Conservation (phyloP, 2,329 filamentous ascomycete species). For the Blastomyces parvus region DNA sequence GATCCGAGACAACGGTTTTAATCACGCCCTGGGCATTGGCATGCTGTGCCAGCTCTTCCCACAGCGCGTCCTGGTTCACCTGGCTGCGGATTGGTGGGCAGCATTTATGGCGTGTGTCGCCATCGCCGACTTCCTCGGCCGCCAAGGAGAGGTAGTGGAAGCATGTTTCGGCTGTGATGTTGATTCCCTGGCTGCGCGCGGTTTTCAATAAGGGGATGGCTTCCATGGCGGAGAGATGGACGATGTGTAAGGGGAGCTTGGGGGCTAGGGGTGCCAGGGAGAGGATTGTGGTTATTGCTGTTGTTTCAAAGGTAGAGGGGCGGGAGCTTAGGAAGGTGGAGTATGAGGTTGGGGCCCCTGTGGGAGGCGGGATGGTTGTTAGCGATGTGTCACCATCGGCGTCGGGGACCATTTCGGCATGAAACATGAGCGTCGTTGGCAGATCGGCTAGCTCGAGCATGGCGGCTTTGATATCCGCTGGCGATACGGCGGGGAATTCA, state of each 20-base stretch:
- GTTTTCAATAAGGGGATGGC: slow-evolving; percentile 71
- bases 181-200: slow-evolving; percentile 63
- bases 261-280: slow-evolving; percentile 72
- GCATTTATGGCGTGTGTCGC: slow-evolving; percentile 90
- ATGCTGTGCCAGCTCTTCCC: slow-evolving; percentile 60
- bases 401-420: slow-evolving; percentile 80
- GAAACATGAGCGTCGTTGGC: slow-evolving; percentile 94
- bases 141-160: slow-evolving; percentile 88
- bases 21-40: slow-evolving; percentile 65
- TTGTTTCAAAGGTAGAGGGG: slow-evolving; percentile 81
- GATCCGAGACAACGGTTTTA: slow-evolving; percentile 84
- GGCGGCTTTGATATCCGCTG: slow-evolving; percentile 65
- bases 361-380: slow-evolving; percentile 58
- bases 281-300: slow-evolving; percentile 78
- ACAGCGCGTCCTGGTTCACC: slow-evolving; percentile 73
- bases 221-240: slow-evolving; percentile 82
- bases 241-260: slow-evolving; percentile 78
- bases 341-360: slow-evolving; percentile 67
- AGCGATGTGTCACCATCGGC: slow-evolving; percentile 69
- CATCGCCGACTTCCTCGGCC: slow-evolving; percentile 69
- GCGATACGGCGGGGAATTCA: slow-evolving; percentile 86
- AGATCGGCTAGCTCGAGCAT: slow-evolving; percentile 71
- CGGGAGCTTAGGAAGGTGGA: slow-evolving; percentile 85
- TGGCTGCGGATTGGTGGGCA: slow-evolving; percentile 81
- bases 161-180: slow-evolving; percentile 89